Conservation (phyloP, 768 basidiomycete genomes). For the Pholiota molesta region DNA sequence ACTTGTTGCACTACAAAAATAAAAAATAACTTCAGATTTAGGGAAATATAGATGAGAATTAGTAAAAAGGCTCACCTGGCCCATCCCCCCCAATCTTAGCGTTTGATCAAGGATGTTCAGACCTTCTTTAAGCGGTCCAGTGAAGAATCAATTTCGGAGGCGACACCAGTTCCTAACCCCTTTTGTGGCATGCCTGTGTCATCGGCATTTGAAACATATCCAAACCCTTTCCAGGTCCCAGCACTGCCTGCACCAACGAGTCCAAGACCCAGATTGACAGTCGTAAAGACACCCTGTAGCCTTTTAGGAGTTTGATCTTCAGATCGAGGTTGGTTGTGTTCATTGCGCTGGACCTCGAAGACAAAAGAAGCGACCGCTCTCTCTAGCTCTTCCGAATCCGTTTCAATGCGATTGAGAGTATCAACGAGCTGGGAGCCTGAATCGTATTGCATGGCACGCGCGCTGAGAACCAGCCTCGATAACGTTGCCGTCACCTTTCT, state of each 20-base stretch:
- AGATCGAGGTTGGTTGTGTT: slow-evolving; percentile 37
- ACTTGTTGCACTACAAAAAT: slow-evolving; percentile 42
- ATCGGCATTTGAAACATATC: slow-evolving; percentile 66
- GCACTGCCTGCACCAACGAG: slow-evolving; percentile 81
- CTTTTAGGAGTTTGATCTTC: slow-evolving; percentile 49
- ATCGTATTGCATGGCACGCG: slow-evolving; percentile 88
- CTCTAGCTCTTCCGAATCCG: slow-evolving; percentile 77
- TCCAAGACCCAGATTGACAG: slow-evolving; percentile 70
- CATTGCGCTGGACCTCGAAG: slow-evolving; percentile 64
- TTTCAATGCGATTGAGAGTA: slow-evolving; percentile 70
- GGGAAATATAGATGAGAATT: neutral
- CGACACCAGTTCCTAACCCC: slow-evolving; percentile 51
- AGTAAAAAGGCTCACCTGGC: slow-evolving; percentile 35
- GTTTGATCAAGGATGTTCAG: slow-evolving; percentile 42
- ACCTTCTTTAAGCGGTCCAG: slow-evolving; percentile 51
- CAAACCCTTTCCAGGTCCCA: slow-evolving; percentile 84
- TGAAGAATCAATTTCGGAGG: slow-evolving; percentile 54
- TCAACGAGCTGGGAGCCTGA: slow-evolving; percentile 64
- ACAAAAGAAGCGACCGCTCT: slow-evolving; percentile 71
- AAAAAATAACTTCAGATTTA: neutral
- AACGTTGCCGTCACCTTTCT: slow-evolving; percentile 88
- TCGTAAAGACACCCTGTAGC: slow-evolving; percentile 61
- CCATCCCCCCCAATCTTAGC: slow-evolving; percentile 33
- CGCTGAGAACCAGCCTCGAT: slow-evolving; percentile 86
- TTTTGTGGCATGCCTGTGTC: slow-evolving; percentile 50